A percentile compares a stretch with the other conserved stretches of the same genome.
These are phyloP conservation scores for Prunus fruticosa DNA, from an alignment of 306 rosid species.

Conservation along the genomic window DNA sequence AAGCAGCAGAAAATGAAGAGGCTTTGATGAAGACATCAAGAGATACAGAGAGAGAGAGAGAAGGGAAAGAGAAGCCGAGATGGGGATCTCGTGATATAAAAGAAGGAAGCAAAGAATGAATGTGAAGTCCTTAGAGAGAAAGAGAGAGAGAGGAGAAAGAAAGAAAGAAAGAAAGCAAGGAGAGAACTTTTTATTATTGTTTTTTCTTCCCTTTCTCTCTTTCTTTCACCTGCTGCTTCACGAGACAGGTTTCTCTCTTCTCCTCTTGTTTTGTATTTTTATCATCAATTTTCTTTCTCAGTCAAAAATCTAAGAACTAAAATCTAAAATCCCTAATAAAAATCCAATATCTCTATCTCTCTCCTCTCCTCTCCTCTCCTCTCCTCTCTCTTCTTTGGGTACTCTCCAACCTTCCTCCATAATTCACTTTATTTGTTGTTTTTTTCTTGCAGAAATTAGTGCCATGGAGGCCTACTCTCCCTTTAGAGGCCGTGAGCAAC, in stretches of 20 bases:
- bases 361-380: too few relatives aligned
- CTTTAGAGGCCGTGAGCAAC: not conserved
- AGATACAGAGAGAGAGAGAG: not conserved
- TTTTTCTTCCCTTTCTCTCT: too few relatives aligned
- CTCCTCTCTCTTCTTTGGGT: not conserved
- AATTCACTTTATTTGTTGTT: conserved; percentile 21
- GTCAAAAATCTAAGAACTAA: too few relatives aligned
- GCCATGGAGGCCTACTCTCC: not conserved
- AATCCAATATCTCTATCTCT: not conserved
- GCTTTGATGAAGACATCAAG: conserved; percentile 37
- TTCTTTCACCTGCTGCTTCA: too few relatives aligned
- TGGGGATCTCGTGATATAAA: conserved; percentile 94
- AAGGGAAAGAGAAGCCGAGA: conserved; percentile 35
- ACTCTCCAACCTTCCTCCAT: not conserved
- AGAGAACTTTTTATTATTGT: too few relatives aligned
- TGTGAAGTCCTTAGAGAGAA: conserved; percentile 38
- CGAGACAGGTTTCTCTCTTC: too few relatives aligned
- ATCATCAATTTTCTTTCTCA: too few relatives aligned
- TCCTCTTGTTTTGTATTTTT: too few relatives aligned
- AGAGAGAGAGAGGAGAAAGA: conserved; percentile 14
- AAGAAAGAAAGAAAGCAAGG: conserved; percentile 18
- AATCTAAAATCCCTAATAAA: too few relatives aligned
- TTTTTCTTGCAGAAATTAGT: not conserved
- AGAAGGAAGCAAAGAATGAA: conserved; percentile 89
- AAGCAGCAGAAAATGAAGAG: conserved; percentile 21